phyloP scores from a whole-genome alignment of 352 stramenopile genomes.

The Globisporangium mamillatum region DNA sequence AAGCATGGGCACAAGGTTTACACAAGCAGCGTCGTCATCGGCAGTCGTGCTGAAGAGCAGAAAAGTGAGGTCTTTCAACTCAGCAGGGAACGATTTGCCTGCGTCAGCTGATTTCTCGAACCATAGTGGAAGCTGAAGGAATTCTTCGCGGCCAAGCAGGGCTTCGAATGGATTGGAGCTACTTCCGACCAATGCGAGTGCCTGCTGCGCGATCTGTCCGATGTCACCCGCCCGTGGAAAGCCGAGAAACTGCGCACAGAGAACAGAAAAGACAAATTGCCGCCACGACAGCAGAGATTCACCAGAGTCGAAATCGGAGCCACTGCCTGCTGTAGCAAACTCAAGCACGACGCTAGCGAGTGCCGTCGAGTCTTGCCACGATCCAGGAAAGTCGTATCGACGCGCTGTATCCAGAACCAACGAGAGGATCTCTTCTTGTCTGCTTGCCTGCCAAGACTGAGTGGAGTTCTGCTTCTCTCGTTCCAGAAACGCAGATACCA shows the following conservation, averaged over 20 bases:
- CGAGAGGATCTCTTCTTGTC: conserved; percentile 36
- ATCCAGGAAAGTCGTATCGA: conserved; percentile 29
- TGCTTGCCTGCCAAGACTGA: background rate
- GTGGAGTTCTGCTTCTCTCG: background rate
- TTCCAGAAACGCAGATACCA: conserved; percentile 7
- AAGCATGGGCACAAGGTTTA: conserved; percentile 30
- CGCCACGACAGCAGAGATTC: conserved; percentile 29
- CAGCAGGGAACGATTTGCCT: background rate
- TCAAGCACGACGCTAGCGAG: conserved; percentile 33
- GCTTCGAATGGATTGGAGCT: conserved; percentile 2
- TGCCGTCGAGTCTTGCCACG: conserved; percentile 32
- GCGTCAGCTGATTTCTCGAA: conserved; percentile 23
- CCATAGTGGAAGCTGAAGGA: conserved; percentile 40
- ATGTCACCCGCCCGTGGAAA: conserved; percentile 32
- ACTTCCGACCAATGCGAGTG: background rate
- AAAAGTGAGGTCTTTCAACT: conserved; percentile 35
- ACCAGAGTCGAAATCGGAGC: conserved; percentile 14
- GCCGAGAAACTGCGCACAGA: conserved; percentile 34
- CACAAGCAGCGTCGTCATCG: background rate
- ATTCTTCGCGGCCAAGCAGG: conserved; percentile 21
- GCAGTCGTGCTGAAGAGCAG: conserved; percentile 25
- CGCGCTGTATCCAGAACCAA: conserved; percentile 30
- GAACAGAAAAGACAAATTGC: conserved; percentile 36
- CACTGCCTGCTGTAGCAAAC: background rate
- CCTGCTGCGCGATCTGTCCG: conserved; percentile 10